These are phyloP conservation scores for Cylindrodendrum hubeiense DNA, from an alignment of 2,329 filamentous ascomycete species.

Conservation along the genomic window DNA sequence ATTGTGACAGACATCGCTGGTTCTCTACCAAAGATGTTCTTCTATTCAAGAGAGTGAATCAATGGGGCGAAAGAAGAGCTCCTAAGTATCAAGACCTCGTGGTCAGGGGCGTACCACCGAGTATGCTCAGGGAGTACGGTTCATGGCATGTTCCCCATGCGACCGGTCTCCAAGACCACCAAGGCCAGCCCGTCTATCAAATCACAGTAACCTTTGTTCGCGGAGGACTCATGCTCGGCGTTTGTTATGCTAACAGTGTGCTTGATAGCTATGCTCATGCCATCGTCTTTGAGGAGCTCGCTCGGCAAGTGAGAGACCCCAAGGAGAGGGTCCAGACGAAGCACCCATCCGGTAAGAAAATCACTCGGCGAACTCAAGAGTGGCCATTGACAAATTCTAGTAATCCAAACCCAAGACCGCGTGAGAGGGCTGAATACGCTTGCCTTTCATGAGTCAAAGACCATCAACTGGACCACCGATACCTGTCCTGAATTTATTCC, in stretches of 20 bases:
- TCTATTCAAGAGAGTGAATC: neutral
- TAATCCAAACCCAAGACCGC: too few species aligned
- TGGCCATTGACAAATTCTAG: neutral
- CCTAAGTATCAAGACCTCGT: neutral
- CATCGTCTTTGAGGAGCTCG: neutral
- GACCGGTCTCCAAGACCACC: neutral
- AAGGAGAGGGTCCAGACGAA: accelerated
- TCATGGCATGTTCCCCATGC: neutral
- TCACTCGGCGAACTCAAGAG: too few species aligned
- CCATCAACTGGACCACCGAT: neutral
- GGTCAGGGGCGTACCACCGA: neutral
- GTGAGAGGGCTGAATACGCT: neutral
- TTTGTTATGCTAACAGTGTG: neutral
- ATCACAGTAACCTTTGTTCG: neutral
- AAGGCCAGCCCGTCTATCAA: neutral
- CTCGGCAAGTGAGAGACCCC: neutral
- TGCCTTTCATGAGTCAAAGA: neutral
- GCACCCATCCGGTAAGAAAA: neutral
- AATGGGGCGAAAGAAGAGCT: neutral
- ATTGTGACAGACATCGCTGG: neutral
- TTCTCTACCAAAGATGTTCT: neutral
- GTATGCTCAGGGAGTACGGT: neutral
- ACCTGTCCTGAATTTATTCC: neutral
- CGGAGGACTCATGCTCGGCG: neutral
- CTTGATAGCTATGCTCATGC: neutral